These are phyloP conservation scores for Aplosporella prunicola DNA, from an alignment of 2,329 filamentous ascomycete genomes.

Conservation along the genomic window DNA sequence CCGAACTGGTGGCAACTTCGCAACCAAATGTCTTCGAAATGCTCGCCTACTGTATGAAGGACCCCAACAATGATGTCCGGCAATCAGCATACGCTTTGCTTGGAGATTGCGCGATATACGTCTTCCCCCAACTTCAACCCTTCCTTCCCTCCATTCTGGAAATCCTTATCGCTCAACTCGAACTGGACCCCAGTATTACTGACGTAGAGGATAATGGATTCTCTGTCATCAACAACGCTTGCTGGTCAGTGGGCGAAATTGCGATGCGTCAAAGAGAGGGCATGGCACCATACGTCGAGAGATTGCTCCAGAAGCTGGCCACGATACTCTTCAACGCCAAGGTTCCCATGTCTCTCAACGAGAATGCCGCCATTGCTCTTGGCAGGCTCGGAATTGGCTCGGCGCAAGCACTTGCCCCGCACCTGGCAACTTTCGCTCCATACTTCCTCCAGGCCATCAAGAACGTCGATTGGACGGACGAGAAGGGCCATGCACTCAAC, in stretches of 20 bases:
- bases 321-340: slow-evolving; percentile 77
- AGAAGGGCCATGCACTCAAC: slow-evolving; percentile 88
- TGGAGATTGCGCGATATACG: slow-evolving; percentile 88
- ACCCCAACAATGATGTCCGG: slow-evolving; percentile 80
- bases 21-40: slow-evolving; percentile 85
- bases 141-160: slow-evolving; percentile 67
- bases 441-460: slow-evolving; percentile 75
- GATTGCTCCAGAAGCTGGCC: slow-evolving; percentile 66
- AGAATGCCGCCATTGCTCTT: slow-evolving; percentile 90
- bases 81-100: slow-evolving; percentile 93
- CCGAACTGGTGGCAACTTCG: slow-evolving; percentile 64
- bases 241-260: slow-evolving; percentile 93
- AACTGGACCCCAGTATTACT: slow-evolving; percentile 57
- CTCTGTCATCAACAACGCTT: slow-evolving; percentile 94
- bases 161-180: slow-evolving; percentile 77
- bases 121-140: slow-evolving; percentile 70
- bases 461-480: slow-evolving; percentile 77
- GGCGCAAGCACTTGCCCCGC: slow-evolving; percentile 64
- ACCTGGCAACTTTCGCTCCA: slow-evolving; percentile 69
- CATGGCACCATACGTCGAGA: slow-evolving; percentile 68
- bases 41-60: slow-evolving; percentile 84
- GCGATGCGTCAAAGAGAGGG: slow-evolving; percentile 63
- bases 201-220: slow-evolving; percentile 79
- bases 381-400: slow-evolving; percentile 78
- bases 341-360: slow-evolving; percentile 76